Base-by-base conservation (phyloP, 2,329 filamentous ascomycete genomes). In the Pezicula rhizophila region DNA sequence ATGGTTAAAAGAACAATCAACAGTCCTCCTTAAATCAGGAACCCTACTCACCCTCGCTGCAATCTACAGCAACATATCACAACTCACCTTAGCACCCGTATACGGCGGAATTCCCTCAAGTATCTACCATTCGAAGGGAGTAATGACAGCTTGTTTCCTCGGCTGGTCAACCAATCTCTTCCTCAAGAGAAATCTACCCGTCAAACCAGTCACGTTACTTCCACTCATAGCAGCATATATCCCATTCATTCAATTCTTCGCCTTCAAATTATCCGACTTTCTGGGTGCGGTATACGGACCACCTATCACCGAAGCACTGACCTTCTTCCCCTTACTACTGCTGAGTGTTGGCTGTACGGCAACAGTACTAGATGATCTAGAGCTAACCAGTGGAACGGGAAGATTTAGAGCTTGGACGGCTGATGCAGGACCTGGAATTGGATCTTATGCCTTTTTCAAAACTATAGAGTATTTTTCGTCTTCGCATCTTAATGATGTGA, bases 41-140 rank as follows among this genome's bases (percentile, higher is more conserved):
- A 60, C 66, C n/a, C 62, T 84, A 14, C 69, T 84, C 53, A 57
- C 72, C 23, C 70, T 87, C 41, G 75, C 79, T 8, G 87, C 83
- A 40, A 64, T 84, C 38, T 82, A 78, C 52, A 84, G 85, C 42
- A 81, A 83, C 53, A 78, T 85, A 50, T 92, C 87, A 1, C 81
- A 89, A 63, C 74, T 90, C 53, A 84, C 80, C 35, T 74, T 97
- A 31, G 87, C 89, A 17, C 93, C 93, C 2, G 86, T 95, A 10
- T 97, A 95, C 67, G 93, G 93, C 46, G 82, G 84, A 14, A 87
- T 95, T 34, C 87, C 92, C 1, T 75, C 89, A 1, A 77, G 80
- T 1, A 73, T 85, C 56, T 86, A 84, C 66, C 92, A 96, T 65
- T 70, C 75, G 45, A 78, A 79, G 62, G 76, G 82, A 52, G 71